Conservation (phyloP, 2,329 filamentous ascomycete genomes). For the Monosporascus sp. region DNA sequence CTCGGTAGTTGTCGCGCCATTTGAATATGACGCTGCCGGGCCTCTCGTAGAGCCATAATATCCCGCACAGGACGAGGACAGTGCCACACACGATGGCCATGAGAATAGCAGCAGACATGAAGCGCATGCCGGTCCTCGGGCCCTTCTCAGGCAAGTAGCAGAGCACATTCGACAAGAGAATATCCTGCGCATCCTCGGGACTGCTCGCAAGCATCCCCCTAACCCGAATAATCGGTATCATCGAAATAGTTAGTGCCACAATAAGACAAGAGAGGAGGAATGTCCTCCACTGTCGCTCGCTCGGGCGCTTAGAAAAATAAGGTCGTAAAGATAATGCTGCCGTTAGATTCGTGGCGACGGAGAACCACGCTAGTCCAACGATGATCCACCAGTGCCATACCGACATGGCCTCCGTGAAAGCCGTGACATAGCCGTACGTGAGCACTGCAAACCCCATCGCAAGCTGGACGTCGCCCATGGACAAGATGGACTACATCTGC, state of each 20-base stretch:
- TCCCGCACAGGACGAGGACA: slow-evolving; percentile 4
- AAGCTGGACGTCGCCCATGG: slow-evolving; percentile 18
- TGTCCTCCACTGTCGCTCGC: slow-evolving; percentile 15
- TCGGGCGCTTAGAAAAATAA: slow-evolving; percentile 13
- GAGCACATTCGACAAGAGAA: slow-evolving; percentile 14
- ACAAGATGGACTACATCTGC: slow-evolving; percentile 12
- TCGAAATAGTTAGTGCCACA: slow-evolving; percentile 14
- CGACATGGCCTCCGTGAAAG: slow-evolving; percentile 14
- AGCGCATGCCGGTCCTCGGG: slow-evolving; percentile 8
- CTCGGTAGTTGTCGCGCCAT: slow-evolving; percentile 18
- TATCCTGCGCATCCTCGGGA: slow-evolving; percentile 7
- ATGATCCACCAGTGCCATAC: slow-evolving; percentile 22
- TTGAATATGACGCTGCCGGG: slow-evolving; percentile 14
- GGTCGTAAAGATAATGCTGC: slow-evolving; percentile 15
- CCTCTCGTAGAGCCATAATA: slow-evolving; percentile 13
- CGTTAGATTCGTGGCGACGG: slow-evolving; percentile 19
- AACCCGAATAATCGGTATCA: slow-evolving; percentile 19
- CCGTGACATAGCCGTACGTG: slow-evolving; percentile 13
- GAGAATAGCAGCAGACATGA: slow-evolving; percentile 7
- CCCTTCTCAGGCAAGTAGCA: slow-evolving; percentile 18
- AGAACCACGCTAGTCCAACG: slow-evolving; percentile 20
- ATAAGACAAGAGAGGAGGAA: slow-evolving; percentile 15
- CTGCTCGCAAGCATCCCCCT: slow-evolving; percentile 13
- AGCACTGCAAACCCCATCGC: slow-evolving; percentile 19
- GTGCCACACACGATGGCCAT: slow-evolving; percentile 9